phyloP scores from a whole-genome alignment of 2,329 filamentous ascomycete species.

The Fusarium sp. region DNA sequence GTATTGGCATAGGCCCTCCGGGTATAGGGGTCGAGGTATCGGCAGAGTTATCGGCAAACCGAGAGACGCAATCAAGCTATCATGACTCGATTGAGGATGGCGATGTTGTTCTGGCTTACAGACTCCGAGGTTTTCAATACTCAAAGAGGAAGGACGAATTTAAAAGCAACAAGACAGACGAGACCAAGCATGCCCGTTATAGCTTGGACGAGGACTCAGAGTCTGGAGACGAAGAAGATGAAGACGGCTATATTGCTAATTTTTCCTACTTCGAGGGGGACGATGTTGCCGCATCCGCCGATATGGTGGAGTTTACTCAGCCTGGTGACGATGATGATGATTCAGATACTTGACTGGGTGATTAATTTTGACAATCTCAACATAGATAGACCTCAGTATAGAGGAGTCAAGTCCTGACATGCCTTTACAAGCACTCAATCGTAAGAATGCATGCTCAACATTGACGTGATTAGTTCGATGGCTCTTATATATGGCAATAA shows the following conservation, averaged over 20 bases:
- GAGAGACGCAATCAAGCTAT: constrained; percentile 7
- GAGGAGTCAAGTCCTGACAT: no score
- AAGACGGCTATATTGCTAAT: neutral
- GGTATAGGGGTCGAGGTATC: constrained; percentile 22
- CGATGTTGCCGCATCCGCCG: constrained; percentile 2
- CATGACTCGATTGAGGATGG: constrained; percentile 5
- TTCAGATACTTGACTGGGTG: neutral
- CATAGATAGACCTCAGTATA: no score
- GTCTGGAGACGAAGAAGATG: neutral
- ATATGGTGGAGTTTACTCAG: constrained; percentile 10
- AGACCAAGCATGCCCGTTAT: constrained; percentile 10
- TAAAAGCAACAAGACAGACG: constrained; percentile 12
- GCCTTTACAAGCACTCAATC: no score
- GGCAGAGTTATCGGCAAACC: constrained; percentile 19
- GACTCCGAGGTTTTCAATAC: constrained; percentile 22
- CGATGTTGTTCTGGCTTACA: constrained; percentile 26
- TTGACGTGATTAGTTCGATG: no score
- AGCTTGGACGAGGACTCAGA: neutral
- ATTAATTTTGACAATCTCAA: neutral
- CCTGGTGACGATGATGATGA: neutral
- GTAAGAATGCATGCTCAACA: no score
- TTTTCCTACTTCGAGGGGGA: constrained; percentile 9
- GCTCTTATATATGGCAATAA: no score
- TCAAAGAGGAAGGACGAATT: constrained; percentile 17
- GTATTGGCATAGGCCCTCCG: constrained; percentile 24